phyloP scores from a whole-genome alignment of 306 rosid genomes.

The Prosopis cineraria region DNA sequence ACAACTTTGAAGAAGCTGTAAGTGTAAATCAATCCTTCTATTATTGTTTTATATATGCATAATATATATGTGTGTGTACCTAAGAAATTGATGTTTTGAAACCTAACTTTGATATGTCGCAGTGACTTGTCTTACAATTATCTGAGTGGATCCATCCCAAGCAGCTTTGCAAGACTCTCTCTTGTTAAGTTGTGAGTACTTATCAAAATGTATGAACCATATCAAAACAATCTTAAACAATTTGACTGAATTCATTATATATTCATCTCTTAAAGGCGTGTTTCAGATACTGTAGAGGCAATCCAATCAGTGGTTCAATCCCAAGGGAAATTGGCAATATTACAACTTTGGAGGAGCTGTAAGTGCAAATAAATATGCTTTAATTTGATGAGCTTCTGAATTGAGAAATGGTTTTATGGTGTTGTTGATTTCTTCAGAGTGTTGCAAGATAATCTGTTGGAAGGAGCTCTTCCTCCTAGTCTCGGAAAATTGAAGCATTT shows the following conservation, averaged over 20 bases:
- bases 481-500: conserved; percentile 62
- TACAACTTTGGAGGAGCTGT: conserved; percentile 43
- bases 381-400: background rate
- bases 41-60: no score
- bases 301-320: conserved; percentile 48
- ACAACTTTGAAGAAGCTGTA: no score
- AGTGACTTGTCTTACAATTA: no score
- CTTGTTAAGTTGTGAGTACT: conserved; percentile 58
- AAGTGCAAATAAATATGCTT: conserved; percentile 28
- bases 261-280: background rate
- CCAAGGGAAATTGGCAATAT: conserved; percentile 52
- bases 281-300: conserved; percentile 49
- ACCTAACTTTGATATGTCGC: no score
- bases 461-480: conserved; percentile 60
- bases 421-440: conserved; percentile 41
- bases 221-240: background rate
- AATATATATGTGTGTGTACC: no score
- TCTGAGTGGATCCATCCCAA: conserved; percentile 65
- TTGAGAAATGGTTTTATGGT: conserved; percentile 4
- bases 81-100: no score
- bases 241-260: no score
- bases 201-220: conserved; percentile 1
- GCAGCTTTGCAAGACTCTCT: conserved; percentile 42
- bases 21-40: no score
- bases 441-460: conserved; percentile 57